Evolutionary conservation across 192 early-diverging fungal genomes (phyloP).

Genomic region (Coemansia sp.): DNA sequence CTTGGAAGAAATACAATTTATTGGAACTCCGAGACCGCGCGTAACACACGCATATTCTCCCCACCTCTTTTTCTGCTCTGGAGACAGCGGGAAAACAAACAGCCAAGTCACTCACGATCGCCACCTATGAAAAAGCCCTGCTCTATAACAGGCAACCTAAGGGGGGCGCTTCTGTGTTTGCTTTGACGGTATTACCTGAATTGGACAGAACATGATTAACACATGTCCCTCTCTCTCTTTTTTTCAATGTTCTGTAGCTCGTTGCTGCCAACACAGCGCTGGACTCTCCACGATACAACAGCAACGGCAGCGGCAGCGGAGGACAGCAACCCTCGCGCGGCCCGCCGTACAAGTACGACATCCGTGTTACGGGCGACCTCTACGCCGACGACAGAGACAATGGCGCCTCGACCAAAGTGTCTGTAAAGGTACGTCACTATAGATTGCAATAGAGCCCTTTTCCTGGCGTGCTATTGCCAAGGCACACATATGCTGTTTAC

Average conservation of each 20-base stretch:
- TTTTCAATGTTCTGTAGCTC: constrained; percentile 24
- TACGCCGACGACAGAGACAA: constrained; percentile 36
- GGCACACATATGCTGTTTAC: background rate
- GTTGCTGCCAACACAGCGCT: constrained; percentile 8
- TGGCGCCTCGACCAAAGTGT: constrained; percentile 51
- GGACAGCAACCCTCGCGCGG: constrained; percentile 7
- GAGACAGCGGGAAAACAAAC: background rate
- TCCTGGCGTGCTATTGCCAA: background rate
- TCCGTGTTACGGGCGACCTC: constrained; percentile 55
- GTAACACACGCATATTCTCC: background rate
- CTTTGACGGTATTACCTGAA: background rate
- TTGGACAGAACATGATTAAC: background rate
- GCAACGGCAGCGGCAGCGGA: background rate
- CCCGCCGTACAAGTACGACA: constrained; percentile 57
- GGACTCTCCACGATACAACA: constrained; percentile 2
- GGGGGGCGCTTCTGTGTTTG: background rate
- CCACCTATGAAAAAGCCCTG: background rate
- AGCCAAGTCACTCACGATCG: background rate
- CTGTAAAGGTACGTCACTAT: constrained; percentile 51
- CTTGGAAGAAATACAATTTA: background rate
- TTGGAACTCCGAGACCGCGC: constrained; percentile 4
- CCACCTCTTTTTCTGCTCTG: background rate
- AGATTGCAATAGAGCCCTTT: background rate
- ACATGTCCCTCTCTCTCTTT: background rate
- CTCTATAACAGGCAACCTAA: background rate